A percentile compares a stretch with the other conserved stretches of the same genome.
Evolutionary conservation across 1,284 basidiomycete species (phyloP).

Genomic region (Phylloboletellus chloephorus): DNA sequence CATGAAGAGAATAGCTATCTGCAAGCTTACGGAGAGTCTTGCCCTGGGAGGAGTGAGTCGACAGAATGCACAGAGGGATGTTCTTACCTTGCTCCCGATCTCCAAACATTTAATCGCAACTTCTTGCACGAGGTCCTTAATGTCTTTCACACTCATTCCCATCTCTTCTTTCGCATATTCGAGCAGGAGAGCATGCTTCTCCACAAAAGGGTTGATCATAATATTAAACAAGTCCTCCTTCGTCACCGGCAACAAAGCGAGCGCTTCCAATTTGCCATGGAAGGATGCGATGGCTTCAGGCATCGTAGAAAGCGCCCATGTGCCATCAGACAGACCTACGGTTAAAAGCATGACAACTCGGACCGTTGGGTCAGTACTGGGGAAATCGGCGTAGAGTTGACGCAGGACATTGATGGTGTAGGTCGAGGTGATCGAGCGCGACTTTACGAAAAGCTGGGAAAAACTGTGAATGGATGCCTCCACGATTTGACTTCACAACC

Average conservation of each 20-base stretch:
- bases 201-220: constrained; percentile 64
- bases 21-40: constrained; percentile 55
- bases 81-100: constrained; percentile 56
- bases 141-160: constrained; percentile 38
- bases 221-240: constrained; percentile 55
- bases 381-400: constrained; percentile 59
- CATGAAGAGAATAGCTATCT: constrained; percentile 36
- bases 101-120: constrained; percentile 53
- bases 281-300: constrained; percentile 32
- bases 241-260: constrained; percentile 51
- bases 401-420: constrained; percentile 49
- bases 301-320: constrained; percentile 32
- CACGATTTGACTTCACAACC: constrained; percentile 1
- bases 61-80: constrained; percentile 2
- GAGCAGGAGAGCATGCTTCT: constrained; percentile 47
- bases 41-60: constrained; percentile 40
- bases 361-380: constrained; percentile 50
- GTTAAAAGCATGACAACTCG: constrained; percentile 64
- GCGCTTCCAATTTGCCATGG: constrained; percentile 41
- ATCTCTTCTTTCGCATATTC: constrained; percentile 49
- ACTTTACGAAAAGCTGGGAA: constrained; percentile 59
- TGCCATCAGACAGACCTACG: constrained; percentile 48
- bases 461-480: constrained; percentile 10
- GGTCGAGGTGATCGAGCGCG: constrained; percentile 55
- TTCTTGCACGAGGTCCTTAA: constrained; percentile 45